phyloP scores from a whole-genome alignment of 331 rosid species.

The Pyracantha coccinea region DNA sequence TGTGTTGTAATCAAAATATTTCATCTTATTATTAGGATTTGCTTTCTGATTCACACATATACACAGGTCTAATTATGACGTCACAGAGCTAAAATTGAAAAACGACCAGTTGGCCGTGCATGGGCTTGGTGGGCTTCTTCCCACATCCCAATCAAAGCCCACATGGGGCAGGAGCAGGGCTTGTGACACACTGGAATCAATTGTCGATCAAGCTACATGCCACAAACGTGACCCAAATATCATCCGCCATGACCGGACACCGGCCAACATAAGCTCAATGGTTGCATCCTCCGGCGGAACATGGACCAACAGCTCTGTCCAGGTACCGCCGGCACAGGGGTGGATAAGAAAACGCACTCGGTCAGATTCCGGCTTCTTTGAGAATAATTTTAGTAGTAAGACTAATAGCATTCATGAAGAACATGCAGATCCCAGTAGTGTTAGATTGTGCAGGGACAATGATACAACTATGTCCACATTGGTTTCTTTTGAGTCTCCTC shows the following conservation, averaged over 20 bases:
- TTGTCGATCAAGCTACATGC: slow-evolving; percentile 52
- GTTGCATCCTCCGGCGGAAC: slow-evolving; percentile 20
- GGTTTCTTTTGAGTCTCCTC: slow-evolving; percentile 43
- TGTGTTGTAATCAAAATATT: background rate
- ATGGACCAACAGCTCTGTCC: slow-evolving; percentile 13
- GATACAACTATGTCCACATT: slow-evolving; percentile 33
- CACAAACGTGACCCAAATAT: slow-evolving; percentile 19
- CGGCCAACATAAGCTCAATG: slow-evolving; percentile 8
- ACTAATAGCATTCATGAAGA: slow-evolving; percentile 14
- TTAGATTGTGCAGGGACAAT: slow-evolving; percentile 27
- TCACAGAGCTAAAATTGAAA: slow-evolving; percentile 42
- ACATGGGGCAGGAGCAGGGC: slow-evolving; percentile 24
- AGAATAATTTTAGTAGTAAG: slow-evolving; percentile 11
- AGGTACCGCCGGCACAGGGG: background rate
- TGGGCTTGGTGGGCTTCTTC: slow-evolving; percentile 35
- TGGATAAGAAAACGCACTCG: slow-evolving; percentile 19
- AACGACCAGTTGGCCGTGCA: slow-evolving; percentile 42
- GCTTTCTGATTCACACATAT: background rate
- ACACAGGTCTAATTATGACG: slow-evolving; percentile 35
- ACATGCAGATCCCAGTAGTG: slow-evolving; percentile 30
- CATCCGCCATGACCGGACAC: slow-evolving; percentile 1
- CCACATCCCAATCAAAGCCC: slow-evolving; percentile 26
- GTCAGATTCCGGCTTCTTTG: slow-evolving; percentile 18
- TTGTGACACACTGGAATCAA: slow-evolving; percentile 51
- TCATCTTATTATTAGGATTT: background rate